A percentile compares a stretch with the other conserved stretches of the same genome.
These are phyloP conservation scores for Cystoderma amianthinum DNA, from an alignment of 768 basidiomycete species.

Conservation along the genomic window DNA sequence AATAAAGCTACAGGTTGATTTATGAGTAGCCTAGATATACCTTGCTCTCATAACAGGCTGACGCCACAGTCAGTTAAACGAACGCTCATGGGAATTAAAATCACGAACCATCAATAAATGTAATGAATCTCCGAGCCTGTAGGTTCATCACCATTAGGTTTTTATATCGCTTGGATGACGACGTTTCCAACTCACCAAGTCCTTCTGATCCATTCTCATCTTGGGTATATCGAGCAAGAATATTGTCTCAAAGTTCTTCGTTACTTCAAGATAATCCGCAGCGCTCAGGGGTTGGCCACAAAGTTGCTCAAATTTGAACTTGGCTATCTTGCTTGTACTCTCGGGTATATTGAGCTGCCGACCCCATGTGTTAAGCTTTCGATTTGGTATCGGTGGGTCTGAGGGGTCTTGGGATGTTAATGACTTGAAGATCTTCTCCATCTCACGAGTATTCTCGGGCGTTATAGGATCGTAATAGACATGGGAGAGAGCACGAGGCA, in stretches of 20 bases:
- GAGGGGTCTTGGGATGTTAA: conserved; percentile 46
- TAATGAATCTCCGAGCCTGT: conserved; percentile 94
- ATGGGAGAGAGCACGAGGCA: conserved; percentile 88
- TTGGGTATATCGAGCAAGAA: conserved; percentile 86
- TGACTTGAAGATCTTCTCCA: conserved; percentile 79
- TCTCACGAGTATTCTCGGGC: conserved; percentile 55
- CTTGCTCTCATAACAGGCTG: conserved; percentile 91
- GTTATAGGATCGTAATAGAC: conserved; percentile 87
- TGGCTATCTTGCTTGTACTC: conserved; percentile 73
- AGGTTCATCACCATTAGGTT: too few species aligned
- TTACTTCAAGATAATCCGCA: conserved; percentile 94
- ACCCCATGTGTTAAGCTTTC: conserved; percentile 84
- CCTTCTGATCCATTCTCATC: conserved; percentile 83
- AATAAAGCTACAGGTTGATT: too few species aligned
- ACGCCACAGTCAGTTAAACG: conserved; percentile 4
- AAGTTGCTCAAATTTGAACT: conserved; percentile 79
- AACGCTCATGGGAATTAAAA: conserved; percentile 1
- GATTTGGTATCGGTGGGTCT: conserved; percentile 52
- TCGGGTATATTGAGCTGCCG: conserved; percentile 74
- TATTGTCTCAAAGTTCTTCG: conserved; percentile 78
- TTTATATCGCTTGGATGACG: too few species aligned
- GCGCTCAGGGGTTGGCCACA: conserved; percentile 89
- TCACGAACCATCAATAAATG: conserved; percentile 84
- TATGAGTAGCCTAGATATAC: conserved; percentile 33
- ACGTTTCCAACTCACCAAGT: conserved; percentile 70